phyloP scores from a whole-genome alignment of 768 basidiomycete genomes.

The Tricholoma terreum region DNA sequence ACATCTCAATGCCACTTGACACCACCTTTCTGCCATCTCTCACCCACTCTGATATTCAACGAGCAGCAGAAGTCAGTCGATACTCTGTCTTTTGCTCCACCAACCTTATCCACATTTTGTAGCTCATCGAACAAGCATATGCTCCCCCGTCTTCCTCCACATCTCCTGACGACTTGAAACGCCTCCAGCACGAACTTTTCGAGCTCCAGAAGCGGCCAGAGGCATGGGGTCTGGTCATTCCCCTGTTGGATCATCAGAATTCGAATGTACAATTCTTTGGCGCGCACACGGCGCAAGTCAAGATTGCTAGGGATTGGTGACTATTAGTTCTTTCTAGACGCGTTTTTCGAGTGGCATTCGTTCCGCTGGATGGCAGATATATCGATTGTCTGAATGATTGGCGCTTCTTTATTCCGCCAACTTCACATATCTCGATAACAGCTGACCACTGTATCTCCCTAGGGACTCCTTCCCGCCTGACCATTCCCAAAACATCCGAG shows the following conservation, averaged over 20 bases:
- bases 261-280: slow-evolving; percentile 92
- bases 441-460: slow-evolving; percentile 23
- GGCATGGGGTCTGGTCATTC: slow-evolving; percentile 83
- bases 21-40: slow-evolving; percentile 52
- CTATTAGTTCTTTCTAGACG: slow-evolving; percentile 13
- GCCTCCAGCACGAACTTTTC: slow-evolving; percentile 68
- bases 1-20: slow-evolving; percentile 23
- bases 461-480: slow-evolving; percentile 73
- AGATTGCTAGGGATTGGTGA: slow-evolving; percentile 91
- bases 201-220: slow-evolving; percentile 74
- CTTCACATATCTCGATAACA: not conserved
- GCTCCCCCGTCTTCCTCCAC: slow-evolving; percentile 44
- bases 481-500: slow-evolving; percentile 54
- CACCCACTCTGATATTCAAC: slow-evolving; percentile 49
- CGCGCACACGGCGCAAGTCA: slow-evolving; percentile 90
- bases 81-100: slow-evolving; percentile 10
- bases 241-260: slow-evolving; percentile 68
- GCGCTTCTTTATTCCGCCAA: no score
- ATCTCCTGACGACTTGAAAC: slow-evolving; percentile 57
- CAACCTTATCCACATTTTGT: slow-evolving; percentile 1
- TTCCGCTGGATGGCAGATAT: not conserved
- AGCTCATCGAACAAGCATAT: slow-evolving; percentile 73
- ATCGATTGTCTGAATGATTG: no score
- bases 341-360: not conserved
- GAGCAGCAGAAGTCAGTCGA: slow-evolving; percentile 55